Conservation (phyloP, 179 eudicot species). For the Monotropa hypopitys region DNA sequence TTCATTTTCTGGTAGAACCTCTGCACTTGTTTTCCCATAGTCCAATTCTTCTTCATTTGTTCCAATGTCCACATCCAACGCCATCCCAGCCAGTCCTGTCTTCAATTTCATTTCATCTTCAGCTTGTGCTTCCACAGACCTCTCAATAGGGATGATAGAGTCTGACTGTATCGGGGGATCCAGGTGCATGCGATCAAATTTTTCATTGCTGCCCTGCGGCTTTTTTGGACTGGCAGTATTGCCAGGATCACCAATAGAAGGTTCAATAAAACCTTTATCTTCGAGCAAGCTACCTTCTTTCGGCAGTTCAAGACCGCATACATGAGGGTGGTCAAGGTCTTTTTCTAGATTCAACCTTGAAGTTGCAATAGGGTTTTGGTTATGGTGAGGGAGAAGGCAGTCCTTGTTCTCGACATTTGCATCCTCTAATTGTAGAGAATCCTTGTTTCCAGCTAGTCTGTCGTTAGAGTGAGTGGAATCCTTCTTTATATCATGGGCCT, state of each 20-base stretch:
- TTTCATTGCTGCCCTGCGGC: neutral
- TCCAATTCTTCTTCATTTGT: slow-evolving; percentile 3
- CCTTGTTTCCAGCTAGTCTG: neutral
- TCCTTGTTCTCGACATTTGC: neutral
- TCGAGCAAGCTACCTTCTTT: neutral
- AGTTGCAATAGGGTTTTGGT: slow-evolving; percentile 8
- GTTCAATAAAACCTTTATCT: neutral
- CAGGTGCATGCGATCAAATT: neutral
- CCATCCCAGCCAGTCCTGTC: slow-evolving; percentile 4
- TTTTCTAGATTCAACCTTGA: neutral
- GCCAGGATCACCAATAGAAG: neutral
- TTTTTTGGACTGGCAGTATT: neutral
- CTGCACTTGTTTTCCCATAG: neutral
- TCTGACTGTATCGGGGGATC: neutral
- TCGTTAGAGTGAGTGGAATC: neutral
- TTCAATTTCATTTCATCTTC: slow-evolving; percentile 6
- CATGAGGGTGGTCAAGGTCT: neutral
- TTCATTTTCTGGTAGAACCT: slow-evolving; percentile 2
- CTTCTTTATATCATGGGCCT: neutral
- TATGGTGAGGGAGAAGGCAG: slow-evolving; percentile 1
- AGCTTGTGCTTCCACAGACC: neutral
- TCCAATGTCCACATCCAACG: neutral
- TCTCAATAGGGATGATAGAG: neutral
- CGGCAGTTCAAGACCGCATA: neutral
- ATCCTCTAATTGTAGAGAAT: neutral